A percentile compares a stretch with the other conserved stretches of the same genome.
Evolutionary conservation across 768 basidiomycete species (phyloP).

Genomic region (Pleurotus tuoliensis): DNA sequence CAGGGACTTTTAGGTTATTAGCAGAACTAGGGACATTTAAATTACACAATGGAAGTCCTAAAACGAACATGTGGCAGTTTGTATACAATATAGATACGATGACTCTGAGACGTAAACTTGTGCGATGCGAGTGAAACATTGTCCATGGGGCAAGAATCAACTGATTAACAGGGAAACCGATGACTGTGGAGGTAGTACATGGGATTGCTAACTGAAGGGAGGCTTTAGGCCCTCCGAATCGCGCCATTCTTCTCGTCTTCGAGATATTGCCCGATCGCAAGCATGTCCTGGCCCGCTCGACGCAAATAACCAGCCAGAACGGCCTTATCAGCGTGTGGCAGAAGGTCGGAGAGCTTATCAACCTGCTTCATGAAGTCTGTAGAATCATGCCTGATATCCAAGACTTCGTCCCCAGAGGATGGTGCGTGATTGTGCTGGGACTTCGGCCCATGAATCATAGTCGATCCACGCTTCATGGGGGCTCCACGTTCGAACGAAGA

Average conservation of each 20-base stretch:
- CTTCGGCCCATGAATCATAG: constrained; percentile 29
- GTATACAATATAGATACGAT: neutral
- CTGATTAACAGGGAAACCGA: too few relatives aligned
- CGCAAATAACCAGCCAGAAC: constrained; percentile 70
- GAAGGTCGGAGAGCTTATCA: constrained; percentile 62
- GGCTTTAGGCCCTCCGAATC: constrained; percentile 30
- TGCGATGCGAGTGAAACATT: neutral
- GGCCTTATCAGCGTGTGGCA: constrained; percentile 68
- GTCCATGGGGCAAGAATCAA: too few relatives aligned
- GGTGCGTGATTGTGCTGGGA: constrained; percentile 1
- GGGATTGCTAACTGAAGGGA: neutral
- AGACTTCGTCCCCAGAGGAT: constrained; percentile 14
- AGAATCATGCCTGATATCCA: constrained; percentile 37
- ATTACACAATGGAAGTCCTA: constrained; percentile 9
- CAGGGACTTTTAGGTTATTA: too few relatives aligned
- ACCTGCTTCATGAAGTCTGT: constrained; percentile 61
- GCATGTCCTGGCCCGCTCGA: constrained; percentile 72
- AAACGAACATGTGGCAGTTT: constrained; percentile 8
- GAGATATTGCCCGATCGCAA: constrained; percentile 83
- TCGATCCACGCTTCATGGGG: constrained; percentile 32
- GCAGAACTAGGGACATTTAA: too few relatives aligned
- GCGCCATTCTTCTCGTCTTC: constrained; percentile 80
- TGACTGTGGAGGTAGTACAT: too few relatives aligned
- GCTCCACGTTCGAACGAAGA: constrained; percentile 20
- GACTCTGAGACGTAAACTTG: neutral